Conservation (phyloP, 768 basidiomycete genomes). For the Lactarius sp. region DNA sequence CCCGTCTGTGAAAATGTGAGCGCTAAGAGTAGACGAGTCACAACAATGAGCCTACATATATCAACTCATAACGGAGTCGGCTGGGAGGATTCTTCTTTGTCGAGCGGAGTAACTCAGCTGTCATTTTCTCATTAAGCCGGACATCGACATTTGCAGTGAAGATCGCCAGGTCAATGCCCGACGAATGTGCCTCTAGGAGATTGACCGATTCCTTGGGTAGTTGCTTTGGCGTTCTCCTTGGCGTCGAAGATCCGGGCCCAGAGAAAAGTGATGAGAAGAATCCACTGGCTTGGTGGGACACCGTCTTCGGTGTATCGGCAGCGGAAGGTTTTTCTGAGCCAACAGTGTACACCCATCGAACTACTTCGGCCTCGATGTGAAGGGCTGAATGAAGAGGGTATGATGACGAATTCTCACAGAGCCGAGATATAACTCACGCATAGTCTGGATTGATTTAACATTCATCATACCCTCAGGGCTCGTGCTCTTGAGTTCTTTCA, state of each 20-base stretch:
- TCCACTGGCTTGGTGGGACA: conserved; percentile 29
- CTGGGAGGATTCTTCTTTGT: conserved; percentile 93
- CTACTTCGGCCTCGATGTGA: conserved; percentile 75
- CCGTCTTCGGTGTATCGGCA: background rate
- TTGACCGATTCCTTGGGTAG: conserved; percentile 29
- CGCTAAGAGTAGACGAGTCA: background rate
- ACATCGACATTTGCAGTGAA: conserved; percentile 66
- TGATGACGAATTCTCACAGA: conserved; percentile 8
- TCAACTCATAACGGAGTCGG: conserved; percentile 70
- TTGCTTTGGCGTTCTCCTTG: conserved; percentile 33
- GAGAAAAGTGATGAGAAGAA: conserved; percentile 42
- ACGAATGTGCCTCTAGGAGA: conserved; percentile 39
- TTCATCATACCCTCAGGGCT: conserved; percentile 65
- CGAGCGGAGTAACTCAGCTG: conserved; percentile 73
- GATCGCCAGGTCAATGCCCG: conserved; percentile 56
- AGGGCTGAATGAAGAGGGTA: conserved; percentile 43
- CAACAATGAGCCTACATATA: conserved; percentile 55
- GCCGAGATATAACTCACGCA: conserved; percentile 41
- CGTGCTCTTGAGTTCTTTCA: conserved; percentile 49
- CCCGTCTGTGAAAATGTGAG: conserved; percentile 51
- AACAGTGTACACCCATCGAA: conserved; percentile 68
- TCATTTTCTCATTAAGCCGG: conserved; percentile 57
- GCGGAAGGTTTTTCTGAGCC: conserved; percentile 54
- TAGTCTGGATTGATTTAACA: conserved; percentile 56
- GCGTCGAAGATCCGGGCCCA: conserved; percentile 30